Conservation (phyloP, 345 rosid genomes). For the Hibiscus mutabilis region DNA sequence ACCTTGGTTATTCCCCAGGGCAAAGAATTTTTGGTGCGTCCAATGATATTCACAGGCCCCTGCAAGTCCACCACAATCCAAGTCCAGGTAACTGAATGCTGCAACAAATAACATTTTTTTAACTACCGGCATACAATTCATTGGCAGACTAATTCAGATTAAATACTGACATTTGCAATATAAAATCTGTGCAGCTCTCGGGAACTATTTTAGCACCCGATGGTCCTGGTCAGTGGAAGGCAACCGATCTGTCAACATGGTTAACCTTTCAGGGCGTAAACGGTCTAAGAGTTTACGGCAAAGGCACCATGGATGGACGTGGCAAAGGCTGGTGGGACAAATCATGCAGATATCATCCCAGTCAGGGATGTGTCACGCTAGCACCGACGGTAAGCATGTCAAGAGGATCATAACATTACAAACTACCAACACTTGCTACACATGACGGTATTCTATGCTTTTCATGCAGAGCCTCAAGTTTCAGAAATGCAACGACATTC, state of each 20-base stretch:
- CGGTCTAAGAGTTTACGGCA: not conserved
- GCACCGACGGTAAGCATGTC: conserved; percentile 1
- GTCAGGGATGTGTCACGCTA: not conserved
- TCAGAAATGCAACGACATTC: conserved; percentile 10
- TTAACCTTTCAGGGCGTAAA: conserved; percentile 11
- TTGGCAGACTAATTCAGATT: too few species aligned
- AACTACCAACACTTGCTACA: too few species aligned
- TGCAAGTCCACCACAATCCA: conserved; percentile 15
- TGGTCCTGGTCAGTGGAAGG: conserved; percentile 8
- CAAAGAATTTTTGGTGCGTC: conserved; percentile 14
- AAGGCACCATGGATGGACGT: not conserved
- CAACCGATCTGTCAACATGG: conserved; percentile 2
- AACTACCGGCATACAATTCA: too few species aligned
- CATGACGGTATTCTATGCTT: not conserved
- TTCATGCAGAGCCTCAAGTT: not conserved
- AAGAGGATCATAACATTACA: too few species aligned
- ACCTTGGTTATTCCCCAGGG: conserved; percentile 17
- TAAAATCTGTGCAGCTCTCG: not conserved
- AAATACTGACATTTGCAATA: too few species aligned
- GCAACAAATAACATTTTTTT: too few species aligned
- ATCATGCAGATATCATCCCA: conserved; percentile 11
- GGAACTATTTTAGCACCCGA: conserved; percentile 23
- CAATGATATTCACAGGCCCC: conserved; percentile 21
- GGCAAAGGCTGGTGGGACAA: conserved; percentile 8
- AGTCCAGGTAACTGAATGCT: not conserved